Conservation (phyloP, 352 stramenopile species). For the Phytophthora lateralis region DNA sequence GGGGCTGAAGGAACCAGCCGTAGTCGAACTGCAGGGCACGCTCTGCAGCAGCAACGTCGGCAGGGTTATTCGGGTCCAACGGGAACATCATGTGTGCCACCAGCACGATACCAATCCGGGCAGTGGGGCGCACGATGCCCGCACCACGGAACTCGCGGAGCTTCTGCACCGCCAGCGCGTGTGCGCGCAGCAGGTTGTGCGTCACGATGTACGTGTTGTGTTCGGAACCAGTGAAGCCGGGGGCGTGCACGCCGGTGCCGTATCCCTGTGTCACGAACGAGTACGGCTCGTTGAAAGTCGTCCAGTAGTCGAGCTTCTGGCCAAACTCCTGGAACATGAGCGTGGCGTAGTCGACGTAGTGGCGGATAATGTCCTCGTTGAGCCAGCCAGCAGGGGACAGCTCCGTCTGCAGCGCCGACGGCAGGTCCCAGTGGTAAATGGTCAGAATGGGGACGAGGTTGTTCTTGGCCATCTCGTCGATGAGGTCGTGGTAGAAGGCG, state of each 20-base stretch:
- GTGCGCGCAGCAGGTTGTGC: slow-evolving; percentile 92
- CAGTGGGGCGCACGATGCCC: slow-evolving; percentile 41
- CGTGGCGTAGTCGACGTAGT: slow-evolving; percentile 84
- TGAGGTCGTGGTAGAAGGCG: slow-evolving; percentile 92
- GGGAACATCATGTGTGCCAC: slow-evolving; percentile 81
- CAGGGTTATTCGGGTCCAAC: slow-evolving; percentile 63
- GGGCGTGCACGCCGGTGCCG: slow-evolving; percentile 56
- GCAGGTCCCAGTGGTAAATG: slow-evolving; percentile 95
- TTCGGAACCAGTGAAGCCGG: slow-evolving; percentile 41
- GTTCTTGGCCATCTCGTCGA: slow-evolving; percentile 76
- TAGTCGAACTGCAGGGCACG: slow-evolving; percentile 90
- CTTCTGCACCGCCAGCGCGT: slow-evolving; percentile 80
- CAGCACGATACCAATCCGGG: slow-evolving; percentile 92
- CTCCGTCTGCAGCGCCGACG: slow-evolving; percentile 77
- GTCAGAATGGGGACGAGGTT: slow-evolving; percentile 91
- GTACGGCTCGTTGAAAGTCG: slow-evolving; percentile 95
- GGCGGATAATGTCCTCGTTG: slow-evolving; percentile 46
- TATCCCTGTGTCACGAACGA: slow-evolving; percentile 58
- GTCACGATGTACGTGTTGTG: slow-evolving; percentile 48
- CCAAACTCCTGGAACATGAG: slow-evolving; percentile 92
- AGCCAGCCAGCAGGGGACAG: slow-evolving; percentile 66
- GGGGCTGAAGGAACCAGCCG: slow-evolving; percentile 91
- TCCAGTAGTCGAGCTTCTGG: slow-evolving; percentile 91
- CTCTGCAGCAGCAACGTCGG: slow-evolving; percentile 66
- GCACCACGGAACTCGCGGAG: slow-evolving; percentile 63